Evolutionary conservation across 139 green algal genomes (phyloP).

Genomic region (Spirogloea muscicola): DNA sequence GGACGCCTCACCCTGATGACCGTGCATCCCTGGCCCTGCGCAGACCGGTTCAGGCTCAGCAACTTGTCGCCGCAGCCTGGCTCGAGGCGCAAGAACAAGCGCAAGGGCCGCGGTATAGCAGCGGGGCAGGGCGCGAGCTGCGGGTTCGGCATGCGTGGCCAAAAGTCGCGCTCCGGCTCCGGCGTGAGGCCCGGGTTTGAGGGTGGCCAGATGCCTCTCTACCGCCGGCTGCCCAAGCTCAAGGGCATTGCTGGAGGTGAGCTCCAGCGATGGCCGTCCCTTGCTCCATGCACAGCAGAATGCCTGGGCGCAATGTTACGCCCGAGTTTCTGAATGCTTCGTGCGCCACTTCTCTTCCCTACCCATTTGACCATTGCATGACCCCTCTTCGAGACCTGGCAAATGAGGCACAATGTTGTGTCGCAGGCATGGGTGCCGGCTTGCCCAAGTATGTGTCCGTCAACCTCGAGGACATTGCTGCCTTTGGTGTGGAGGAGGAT

Average conservation of each 20-base stretch:
- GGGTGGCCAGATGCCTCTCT: conserved; percentile 94
- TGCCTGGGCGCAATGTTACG: no score
- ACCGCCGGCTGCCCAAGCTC: conserved; percentile 93
- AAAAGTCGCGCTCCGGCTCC: conserved; percentile 87
- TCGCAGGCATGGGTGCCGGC: conserved; percentile 82
- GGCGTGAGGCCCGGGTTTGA: conserved; percentile 88
- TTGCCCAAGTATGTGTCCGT: conserved; percentile 80
- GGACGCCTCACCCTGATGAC: no score
- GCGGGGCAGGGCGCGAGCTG: conserved; percentile 88
- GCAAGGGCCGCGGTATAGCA: conserved; percentile 89
- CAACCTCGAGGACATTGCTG: conserved; percentile 80
- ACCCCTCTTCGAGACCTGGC: background rate
- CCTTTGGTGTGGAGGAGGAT: conserved; percentile 65
- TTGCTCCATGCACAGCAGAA: no score
- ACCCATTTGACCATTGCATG: background rate
- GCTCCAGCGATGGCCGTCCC: no score
- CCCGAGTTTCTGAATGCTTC: background rate
- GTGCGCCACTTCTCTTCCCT: background rate
- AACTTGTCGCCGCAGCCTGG: conserved; percentile 86
- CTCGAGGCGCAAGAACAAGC: conserved; percentile 65
- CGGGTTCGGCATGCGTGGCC: conserved; percentile 93
- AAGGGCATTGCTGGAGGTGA: conserved; percentile 90
- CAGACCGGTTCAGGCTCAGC: conserved; percentile 75
- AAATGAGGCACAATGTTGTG: background rate
- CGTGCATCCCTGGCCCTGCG: no score